Evolutionary conservation across 2,329 filamentous ascomycete genomes (phyloP), one percentile per base, ranked within the genome.

Genomic region (Westerdykella sp.): DNA sequence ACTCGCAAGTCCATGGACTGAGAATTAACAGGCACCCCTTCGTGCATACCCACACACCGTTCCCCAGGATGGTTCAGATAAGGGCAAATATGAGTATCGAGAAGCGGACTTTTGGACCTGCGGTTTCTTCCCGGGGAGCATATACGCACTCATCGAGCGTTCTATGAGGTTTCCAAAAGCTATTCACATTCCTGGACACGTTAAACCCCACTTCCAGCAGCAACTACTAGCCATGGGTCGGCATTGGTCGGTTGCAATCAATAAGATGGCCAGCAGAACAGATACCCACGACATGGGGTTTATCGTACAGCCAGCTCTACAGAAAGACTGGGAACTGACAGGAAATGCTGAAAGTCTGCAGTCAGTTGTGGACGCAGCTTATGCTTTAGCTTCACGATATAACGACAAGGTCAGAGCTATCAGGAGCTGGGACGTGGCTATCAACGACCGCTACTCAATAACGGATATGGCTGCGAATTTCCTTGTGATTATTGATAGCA

Each of bases 271-370:
- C 1, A 47, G 51, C 4, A 51, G 72, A 23, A 76, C 65, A 4
- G 72, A 77, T 42, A 78, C 75, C 0, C 76, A 78, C 44, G 75
- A 78, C 34, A 67, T 79, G 45, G 73, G 74, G 0, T 79, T 79
- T 49, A 78, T 79, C 21, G 67, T 77, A 4, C 67, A 71, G 40
- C 74, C 75, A 0, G 69, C 72, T 1, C 53, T 76, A 0, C 67
- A 68, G 16, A 63, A 68, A 22, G 69, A 74, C 22, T 78, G 69
- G 69, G 71, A 75, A 32, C 53, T 77, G 5, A 71, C 67, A 0
- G 67, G 68, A 0, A 67, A 70, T 37, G 37, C 45, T 7, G 47
- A 61, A n/a, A 72, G 69, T 34, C 45, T 73, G 0, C 47, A 64
- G 4, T 67, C 67, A 2, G 63, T 76, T 2, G 44, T 74, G 2